These are phyloP conservation scores for Solanum gracilifrons DNA, from an alignment of 257 asterid genomes.

Conservation along the genomic window DNA sequence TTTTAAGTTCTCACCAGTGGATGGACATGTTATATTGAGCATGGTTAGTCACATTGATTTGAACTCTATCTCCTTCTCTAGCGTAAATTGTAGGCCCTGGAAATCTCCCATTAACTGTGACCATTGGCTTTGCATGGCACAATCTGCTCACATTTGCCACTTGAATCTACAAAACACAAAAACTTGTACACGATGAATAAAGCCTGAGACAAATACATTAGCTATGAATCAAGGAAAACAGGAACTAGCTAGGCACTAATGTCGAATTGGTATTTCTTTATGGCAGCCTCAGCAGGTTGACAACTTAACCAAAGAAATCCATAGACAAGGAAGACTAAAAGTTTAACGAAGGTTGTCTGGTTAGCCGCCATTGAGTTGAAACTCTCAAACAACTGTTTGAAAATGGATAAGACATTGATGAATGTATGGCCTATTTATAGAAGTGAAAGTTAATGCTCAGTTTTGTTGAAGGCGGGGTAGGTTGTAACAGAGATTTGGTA, in stretches of 20 bases:
- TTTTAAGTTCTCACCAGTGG: conserved; percentile 29
- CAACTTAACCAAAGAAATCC: not conserved
- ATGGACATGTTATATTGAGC: conserved; percentile 60
- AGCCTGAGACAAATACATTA: not conserved
- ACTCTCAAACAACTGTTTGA: not conserved
- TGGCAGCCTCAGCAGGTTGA: conserved; percentile 22
- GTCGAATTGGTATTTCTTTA: conserved; percentile 43
- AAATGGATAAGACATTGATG: not conserved
- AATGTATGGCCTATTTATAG: not conserved
- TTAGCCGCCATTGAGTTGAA: not conserved
- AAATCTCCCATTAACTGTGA: conserved; percentile 47
- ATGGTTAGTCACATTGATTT: conserved; percentile 41
- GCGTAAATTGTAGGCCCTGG: not conserved
- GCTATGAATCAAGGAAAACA: not conserved
- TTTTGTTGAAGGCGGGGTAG: conserved; percentile 6
- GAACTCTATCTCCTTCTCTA: conserved; percentile 25
- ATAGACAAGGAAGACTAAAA: not conserved
- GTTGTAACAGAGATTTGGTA: conserved; percentile 8
- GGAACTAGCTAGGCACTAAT: conserved; percentile 9
- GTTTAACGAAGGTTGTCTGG: not conserved
- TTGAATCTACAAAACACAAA: conserved; percentile 24
- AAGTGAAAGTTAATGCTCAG: not conserved
- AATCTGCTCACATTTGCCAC: conserved; percentile 51
- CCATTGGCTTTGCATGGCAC: conserved; percentile 49
- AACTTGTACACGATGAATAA: not conserved